A percentile compares a stretch with the other conserved stretches of the same genome.
Evolutionary conservation across 139 green algal species (phyloP).

Genomic region (Marvania coccoides): DNA sequence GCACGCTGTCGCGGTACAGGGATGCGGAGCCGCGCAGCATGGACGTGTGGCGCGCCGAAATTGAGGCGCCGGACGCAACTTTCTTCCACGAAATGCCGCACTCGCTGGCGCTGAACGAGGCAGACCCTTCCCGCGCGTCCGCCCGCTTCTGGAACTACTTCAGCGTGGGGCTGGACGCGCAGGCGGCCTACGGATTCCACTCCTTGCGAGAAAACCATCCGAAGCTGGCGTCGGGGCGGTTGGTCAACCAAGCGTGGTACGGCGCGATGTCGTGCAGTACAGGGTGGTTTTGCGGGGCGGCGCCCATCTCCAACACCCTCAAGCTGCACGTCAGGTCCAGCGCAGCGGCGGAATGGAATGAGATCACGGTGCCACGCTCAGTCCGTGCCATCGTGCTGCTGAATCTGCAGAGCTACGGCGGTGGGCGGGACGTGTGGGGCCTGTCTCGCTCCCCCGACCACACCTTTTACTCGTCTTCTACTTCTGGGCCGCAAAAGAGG

Average conservation of each 20-base stretch:
- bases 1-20: constrained; percentile 51
- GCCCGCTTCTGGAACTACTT: constrained; percentile 82
- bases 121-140: neutral
- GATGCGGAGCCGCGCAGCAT: constrained; percentile 23
- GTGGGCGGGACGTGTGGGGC: constrained; percentile 75
- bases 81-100: constrained; percentile 41
- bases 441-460: too few species aligned
- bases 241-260: constrained; percentile 74
- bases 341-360: constrained; percentile 25
- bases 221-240: constrained; percentile 23
- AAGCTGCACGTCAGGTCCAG: constrained; percentile 22
- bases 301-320: constrained; percentile 36
- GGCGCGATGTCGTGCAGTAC: constrained; percentile 36
- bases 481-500: neutral
- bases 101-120: constrained; percentile 4
- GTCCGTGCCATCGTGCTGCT: constrained; percentile 70
- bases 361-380: constrained; percentile 35
- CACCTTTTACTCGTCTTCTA: neutral
- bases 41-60: constrained; percentile 32
- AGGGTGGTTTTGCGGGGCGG: constrained; percentile 65
- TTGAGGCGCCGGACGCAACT: constrained; percentile 6
- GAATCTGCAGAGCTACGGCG: constrained; percentile 69
- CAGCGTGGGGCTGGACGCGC: constrained; percentile 66
- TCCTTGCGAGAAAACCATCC: constrained; percentile 56
- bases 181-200: constrained; percentile 77